Conservation (phyloP, 345 rosid genomes). For the Moringa oleifera region DNA sequence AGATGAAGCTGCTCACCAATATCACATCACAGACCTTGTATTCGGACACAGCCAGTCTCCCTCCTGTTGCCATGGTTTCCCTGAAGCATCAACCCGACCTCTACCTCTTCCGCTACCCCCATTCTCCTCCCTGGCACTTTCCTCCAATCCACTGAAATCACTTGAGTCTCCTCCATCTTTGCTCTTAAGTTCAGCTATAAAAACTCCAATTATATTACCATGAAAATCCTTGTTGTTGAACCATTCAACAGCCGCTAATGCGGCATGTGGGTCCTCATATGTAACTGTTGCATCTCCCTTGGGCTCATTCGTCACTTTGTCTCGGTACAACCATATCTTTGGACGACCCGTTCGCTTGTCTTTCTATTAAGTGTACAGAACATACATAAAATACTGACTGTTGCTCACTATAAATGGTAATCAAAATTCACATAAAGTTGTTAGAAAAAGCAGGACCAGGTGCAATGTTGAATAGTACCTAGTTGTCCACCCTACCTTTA, state of each 20-base stretch:
- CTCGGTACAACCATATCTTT: conserved; percentile 87
- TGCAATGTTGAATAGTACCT: conserved; percentile 20
- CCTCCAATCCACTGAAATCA: conserved; percentile 52
- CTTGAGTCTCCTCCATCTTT: conserved; percentile 39
- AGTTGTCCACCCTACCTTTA: conserved; percentile 59
- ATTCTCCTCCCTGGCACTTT: conserved; percentile 31
- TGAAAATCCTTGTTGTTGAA: conserved; percentile 94
- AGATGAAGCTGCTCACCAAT: conserved; percentile 98
- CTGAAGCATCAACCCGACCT: conserved; percentile 72
- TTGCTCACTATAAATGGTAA: not conserved
- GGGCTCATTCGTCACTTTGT: conserved; percentile 82
- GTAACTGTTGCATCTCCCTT: conserved; percentile 98
- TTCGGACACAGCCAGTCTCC: conserved; percentile 99
- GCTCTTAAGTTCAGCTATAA: conserved; percentile 74
- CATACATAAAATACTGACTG: not conserved
- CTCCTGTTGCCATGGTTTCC: conserved; percentile 90
- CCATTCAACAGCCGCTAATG: conserved; percentile 96
- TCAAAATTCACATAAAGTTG: not conserved
- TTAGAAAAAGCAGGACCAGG: too few relatives aligned
- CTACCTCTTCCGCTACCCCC: conserved; percentile 65
- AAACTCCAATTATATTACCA: conserved; percentile 73
- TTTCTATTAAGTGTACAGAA: conserved; percentile 31
- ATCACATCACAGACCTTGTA: conserved; percentile 99
- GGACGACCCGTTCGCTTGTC: conserved; percentile 93
- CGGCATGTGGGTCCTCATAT: conserved; percentile 98